Evolutionary conservation across 441 rosid species (phyloP).

Genomic region (Eutrema salsugineum): DNA sequence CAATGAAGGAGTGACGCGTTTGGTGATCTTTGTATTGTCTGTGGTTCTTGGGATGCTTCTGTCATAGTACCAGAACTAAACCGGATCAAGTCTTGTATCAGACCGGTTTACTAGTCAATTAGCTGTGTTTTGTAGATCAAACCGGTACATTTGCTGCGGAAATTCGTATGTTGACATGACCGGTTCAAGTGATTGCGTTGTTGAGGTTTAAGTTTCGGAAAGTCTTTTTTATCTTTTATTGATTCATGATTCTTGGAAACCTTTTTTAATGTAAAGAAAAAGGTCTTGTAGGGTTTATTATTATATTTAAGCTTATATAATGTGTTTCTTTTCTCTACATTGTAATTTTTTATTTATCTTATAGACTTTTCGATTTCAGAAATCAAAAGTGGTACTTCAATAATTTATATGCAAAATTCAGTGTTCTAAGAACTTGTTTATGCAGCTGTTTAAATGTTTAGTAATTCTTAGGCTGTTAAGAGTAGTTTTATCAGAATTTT

Average conservation of each 20-base stretch:
- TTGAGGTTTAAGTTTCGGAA: slow-evolving; percentile 26
- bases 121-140: slow-evolving; percentile 18
- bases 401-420: neutral
- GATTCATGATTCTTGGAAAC: slow-evolving; percentile 28
- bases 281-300: slow-evolving; percentile 15
- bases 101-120: slow-evolving; percentile 23
- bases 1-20: slow-evolving; percentile 28
- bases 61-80: slow-evolving; percentile 6
- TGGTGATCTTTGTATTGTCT: slow-evolving; percentile 26
- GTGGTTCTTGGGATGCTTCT: slow-evolving; percentile 18
- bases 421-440: neutral
- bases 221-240: slow-evolving; percentile 19
- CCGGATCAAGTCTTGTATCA: slow-evolving; percentile 7
- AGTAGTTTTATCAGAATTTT: too few species aligned
- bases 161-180: slow-evolving; percentile 17
- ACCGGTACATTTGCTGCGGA: slow-evolving; percentile 22
- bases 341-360: slow-evolving; percentile 5
- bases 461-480: too few species aligned
- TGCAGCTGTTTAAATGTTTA: neutral
- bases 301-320: slow-evolving; percentile 2
- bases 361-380: neutral
- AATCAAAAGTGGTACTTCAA: neutral
- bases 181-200: slow-evolving; percentile 23
- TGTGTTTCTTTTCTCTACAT: slow-evolving; percentile 1
- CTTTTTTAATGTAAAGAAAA: slow-evolving; percentile 28